Percentiles rank a stretch among this genome's conserved stretches.
Conservation (phyloP, 805 yeast genomes). For the Candida lessepsii region DNA sequence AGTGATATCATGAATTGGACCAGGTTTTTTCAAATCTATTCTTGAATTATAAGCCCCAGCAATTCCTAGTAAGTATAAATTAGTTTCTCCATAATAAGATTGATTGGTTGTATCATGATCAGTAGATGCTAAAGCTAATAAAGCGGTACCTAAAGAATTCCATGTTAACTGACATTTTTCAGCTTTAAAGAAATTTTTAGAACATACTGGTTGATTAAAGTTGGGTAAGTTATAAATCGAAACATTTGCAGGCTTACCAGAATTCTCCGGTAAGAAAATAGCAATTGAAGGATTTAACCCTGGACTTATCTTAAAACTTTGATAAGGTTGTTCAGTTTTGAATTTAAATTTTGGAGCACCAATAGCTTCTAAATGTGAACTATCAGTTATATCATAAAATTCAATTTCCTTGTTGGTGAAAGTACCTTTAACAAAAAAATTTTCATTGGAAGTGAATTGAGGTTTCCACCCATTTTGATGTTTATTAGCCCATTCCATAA, state of each 20-base stretch:
- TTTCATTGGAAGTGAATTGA: constrained; percentile 84
- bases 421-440: constrained; percentile 55
- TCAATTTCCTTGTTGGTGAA: constrained; percentile 60
- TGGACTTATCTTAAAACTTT: constrained; percentile 70
- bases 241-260: constrained; percentile 87
- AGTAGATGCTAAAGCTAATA: constrained; percentile 89
- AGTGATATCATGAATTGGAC: constrained; percentile 95
- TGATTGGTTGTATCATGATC: constrained; percentile 94
- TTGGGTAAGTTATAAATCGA: constrained; percentile 79
- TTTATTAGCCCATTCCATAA: constrained; percentile 69
- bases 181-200: constrained; percentile 91
- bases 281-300: constrained; percentile 90
- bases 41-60: constrained; percentile 90
- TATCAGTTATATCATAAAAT: constrained; percentile 53
- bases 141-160: constrained; percentile 93
- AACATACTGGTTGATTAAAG: constrained; percentile 73
- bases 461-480: constrained; percentile 90
- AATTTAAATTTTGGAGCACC: constrained; percentile 59
- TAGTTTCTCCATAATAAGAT: constrained; percentile 95
- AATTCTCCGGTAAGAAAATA: constrained; percentile 81
- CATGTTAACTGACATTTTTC: constrained; percentile 90
- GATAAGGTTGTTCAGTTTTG: constrained; percentile 49
- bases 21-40: constrained; percentile 83
- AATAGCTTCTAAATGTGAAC: constrained; percentile 29
- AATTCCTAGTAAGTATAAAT: constrained; percentile 84